Conservation (phyloP, 2,329 filamentous ascomycete genomes). For the Aquanectria penicillioides region DNA sequence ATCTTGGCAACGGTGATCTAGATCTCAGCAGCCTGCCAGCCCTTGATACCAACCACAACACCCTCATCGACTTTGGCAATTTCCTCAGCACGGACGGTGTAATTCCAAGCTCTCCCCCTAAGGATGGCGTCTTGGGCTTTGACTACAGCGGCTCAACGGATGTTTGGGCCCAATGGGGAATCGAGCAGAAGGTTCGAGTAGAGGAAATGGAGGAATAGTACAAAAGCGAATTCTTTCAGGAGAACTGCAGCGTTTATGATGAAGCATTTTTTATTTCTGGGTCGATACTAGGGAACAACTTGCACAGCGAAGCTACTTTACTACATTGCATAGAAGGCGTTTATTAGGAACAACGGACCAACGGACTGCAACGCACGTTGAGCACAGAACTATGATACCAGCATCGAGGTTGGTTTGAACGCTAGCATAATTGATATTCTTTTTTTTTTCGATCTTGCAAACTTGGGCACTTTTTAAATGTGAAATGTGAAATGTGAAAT, state of each 20-base stretch:
- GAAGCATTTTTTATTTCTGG: slow-evolving; percentile 29
- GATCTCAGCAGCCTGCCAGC: slow-evolving; percentile 54
- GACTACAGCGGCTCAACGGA: slow-evolving; percentile 44
- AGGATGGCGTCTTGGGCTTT: slow-evolving; percentile 39
- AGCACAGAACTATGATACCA: slow-evolving; percentile 4
- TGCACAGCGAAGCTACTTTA: slow-evolving; percentile 22
- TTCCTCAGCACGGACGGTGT: slow-evolving; percentile 58
- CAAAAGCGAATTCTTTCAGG: slow-evolving; percentile 10
- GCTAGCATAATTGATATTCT: slow-evolving; percentile 8
- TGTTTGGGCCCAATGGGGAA: slow-evolving; percentile 45
- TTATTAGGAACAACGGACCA: slow-evolving; percentile 2
- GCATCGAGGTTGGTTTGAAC: slow-evolving; percentile 4
- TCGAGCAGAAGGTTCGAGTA: slow-evolving; percentile 27
- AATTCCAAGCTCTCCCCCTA: slow-evolving; percentile 61
- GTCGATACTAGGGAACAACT: slow-evolving; percentile 28
- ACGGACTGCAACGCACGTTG: background rate
- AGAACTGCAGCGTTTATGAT: slow-evolving; percentile 18
- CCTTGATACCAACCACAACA: slow-evolving; percentile 49
- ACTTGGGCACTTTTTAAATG: too few species aligned
- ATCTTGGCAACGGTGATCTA: slow-evolving; percentile 53
- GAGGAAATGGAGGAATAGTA: slow-evolving; percentile 34
- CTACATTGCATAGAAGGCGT: slow-evolving; percentile 14
- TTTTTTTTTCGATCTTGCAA: too few species aligned
- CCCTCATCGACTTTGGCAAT: slow-evolving; percentile 57
- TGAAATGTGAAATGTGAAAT: too few species aligned